A percentile compares a stretch with the other conserved stretches of the same genome.
Conservation (phyloP, 2,329 filamentous ascomycete species). For the Cladobotryum mycophilum region DNA sequence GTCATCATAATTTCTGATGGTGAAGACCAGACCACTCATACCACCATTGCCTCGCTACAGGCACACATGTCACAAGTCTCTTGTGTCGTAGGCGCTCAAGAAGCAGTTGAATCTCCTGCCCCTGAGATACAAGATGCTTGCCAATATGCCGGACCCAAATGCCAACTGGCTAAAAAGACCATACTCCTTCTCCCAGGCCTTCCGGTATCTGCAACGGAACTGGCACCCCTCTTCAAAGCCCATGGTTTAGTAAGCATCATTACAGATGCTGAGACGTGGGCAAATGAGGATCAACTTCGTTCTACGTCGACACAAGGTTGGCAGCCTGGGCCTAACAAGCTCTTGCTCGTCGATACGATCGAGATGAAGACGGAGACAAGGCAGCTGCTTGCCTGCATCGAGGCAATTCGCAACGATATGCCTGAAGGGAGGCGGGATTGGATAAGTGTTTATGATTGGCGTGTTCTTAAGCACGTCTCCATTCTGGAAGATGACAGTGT, state of each 20-base stretch:
- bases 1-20: slow-evolving; percentile 7
- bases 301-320: background rate
- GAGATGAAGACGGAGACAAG: slow-evolving; percentile 24
- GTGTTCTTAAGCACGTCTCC: slow-evolving; percentile 35
- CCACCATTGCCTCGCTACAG: background rate
- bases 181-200: slow-evolving; percentile 40
- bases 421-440: slow-evolving; percentile 27
- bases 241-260: slow-evolving; percentile 36
- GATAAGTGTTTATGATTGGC: slow-evolving; percentile 43
- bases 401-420: slow-evolving; percentile 22
- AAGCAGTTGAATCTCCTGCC: background rate
- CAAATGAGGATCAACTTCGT: slow-evolving; percentile 12
- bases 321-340: slow-evolving; percentile 14
- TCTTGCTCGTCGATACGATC: slow-evolving; percentile 39
- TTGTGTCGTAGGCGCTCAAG: background rate
- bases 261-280: slow-evolving; percentile 31
- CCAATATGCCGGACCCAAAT: slow-evolving; percentile 26
- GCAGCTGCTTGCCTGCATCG: slow-evolving; percentile 27
- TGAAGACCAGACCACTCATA: background rate
- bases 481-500: slow-evolving; percentile 31
- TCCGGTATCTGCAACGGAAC: slow-evolving; percentile 28
- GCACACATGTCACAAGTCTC: no score
- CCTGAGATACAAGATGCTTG: slow-evolving; percentile 20
- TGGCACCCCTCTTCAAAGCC: slow-evolving; percentile 30
- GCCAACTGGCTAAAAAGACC: slow-evolving; percentile 29